phyloP scores from a whole-genome alignment of 2,329 filamentous ascomycete genomes.

The Scytalidium lignicola region DNA sequence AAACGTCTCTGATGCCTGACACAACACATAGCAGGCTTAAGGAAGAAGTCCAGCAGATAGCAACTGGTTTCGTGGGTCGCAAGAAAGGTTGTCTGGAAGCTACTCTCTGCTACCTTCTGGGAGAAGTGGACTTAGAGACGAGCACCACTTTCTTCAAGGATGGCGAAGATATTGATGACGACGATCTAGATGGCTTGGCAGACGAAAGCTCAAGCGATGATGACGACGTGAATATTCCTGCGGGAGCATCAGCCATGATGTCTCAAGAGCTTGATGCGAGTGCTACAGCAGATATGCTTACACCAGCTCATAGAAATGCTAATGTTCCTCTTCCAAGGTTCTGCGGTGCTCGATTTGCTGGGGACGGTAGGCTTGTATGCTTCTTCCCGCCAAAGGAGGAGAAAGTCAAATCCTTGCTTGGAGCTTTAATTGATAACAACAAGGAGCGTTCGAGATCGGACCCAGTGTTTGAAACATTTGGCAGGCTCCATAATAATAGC shows the following conservation, averaged over 20 bases:
- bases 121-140: conserved; percentile 55
- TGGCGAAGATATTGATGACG: conserved; percentile 54
- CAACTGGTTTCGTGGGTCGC: conserved; percentile 48
- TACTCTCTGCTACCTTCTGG: conserved; percentile 57
- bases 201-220: conserved; percentile 84
- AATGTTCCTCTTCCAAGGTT: conserved; percentile 51
- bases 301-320: conserved; percentile 43
- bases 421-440: conserved; percentile 40
- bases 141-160: conserved; percentile 57
- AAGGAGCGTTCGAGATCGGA: conserved; percentile 40
- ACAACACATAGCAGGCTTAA: conserved; percentile 48
- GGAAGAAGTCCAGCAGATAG: conserved; percentile 51
- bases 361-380: conserved; percentile 58
- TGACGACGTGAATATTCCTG: conserved; percentile 50
- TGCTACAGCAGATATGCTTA: conserved; percentile 46
- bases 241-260: conserved; percentile 44
- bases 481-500: conserved; percentile 45
- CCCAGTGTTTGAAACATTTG: conserved; percentile 59
- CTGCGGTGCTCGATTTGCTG: conserved; percentile 57
- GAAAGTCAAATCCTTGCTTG: conserved; percentile 45
- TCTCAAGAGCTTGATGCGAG: conserved; percentile 56
- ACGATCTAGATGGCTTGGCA: conserved; percentile 46
- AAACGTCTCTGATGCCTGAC: conserved; percentile 56
- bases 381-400: conserved; percentile 65
- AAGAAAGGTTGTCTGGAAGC: conserved; percentile 59